phyloP scores from a whole-genome alignment of 345 rosid species.

The Pugionium dolabratum region DNA sequence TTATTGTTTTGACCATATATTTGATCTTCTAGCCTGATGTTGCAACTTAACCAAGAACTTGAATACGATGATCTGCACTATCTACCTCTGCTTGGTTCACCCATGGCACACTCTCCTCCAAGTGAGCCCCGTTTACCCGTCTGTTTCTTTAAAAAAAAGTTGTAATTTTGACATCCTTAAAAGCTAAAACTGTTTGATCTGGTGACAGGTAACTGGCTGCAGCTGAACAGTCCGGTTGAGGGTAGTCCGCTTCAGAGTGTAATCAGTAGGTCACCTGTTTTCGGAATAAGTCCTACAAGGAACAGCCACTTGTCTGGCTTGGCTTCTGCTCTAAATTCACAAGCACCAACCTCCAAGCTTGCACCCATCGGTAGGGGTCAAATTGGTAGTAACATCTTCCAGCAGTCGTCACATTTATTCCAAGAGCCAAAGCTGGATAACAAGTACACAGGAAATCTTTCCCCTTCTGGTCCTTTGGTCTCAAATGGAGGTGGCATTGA shows the following conservation, averaged over 20 bases:
- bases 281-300: conserved; percentile 51
- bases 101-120: conserved; percentile 58
- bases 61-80: conserved; percentile 65
- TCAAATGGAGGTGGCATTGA: conserved; percentile 58
- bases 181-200: conserved; percentile 23
- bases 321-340: conserved; percentile 63
- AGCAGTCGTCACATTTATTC: conserved; percentile 56
- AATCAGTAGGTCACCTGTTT: conserved; percentile 55
- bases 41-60: conserved; percentile 65
- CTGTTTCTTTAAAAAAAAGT: conserved; percentile 10
- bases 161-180: conserved; percentile 11
- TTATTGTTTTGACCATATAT: conserved; percentile 17
- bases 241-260: conserved; percentile 54
- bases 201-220: conserved; percentile 63
- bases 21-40: conserved; percentile 55
- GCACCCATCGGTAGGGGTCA: conserved; percentile 63
- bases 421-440: conserved; percentile 56
- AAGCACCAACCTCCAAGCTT: conserved; percentile 52
- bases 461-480: conserved; percentile 53
- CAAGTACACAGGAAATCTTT: conserved; percentile 45
- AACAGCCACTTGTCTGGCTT: conserved; percentile 57
- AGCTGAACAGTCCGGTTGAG: conserved; percentile 64
- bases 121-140: conserved; percentile 16
- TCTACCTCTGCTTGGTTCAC: conserved; percentile 62
- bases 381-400: conserved; percentile 38